These are phyloP conservation scores for Venturia nashicola DNA, from an alignment of 2,329 filamentous ascomycete genomes.

Conservation along the genomic window DNA sequence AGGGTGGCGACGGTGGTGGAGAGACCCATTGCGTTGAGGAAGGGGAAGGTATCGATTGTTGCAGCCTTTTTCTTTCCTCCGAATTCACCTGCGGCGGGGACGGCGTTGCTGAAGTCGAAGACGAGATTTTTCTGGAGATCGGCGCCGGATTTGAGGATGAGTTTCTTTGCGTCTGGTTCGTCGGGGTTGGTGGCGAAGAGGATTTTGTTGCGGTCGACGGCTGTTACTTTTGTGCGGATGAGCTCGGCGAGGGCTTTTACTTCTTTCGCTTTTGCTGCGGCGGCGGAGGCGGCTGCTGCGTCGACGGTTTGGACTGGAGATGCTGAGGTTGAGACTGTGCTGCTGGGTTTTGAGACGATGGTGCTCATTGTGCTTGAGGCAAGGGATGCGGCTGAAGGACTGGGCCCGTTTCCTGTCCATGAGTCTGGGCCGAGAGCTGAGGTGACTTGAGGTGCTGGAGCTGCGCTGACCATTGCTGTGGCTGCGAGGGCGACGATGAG, in stretches of 20 bases:
- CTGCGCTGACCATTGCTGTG: constrained; percentile 4
- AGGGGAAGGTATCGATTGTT: constrained; percentile 27
- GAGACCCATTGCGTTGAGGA: constrained; percentile 27
- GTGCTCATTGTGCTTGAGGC: constrained; percentile 8
- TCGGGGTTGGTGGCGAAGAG: constrained; percentile 18
- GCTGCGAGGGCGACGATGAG: constrained; percentile 6
- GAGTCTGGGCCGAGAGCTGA: constrained; percentile 1
- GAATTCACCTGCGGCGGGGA: constrained; percentile 15
- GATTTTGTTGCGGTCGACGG: constrained; percentile 28
- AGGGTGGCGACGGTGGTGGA: constrained; percentile 27
- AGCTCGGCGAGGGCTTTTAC: constrained; percentile 18
- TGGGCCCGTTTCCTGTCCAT: background rate
- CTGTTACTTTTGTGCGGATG: constrained; percentile 18
- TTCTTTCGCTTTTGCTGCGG: constrained; percentile 14
- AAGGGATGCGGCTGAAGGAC: background rate
- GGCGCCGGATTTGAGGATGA: constrained; percentile 19
- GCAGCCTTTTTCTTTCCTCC: constrained; percentile 14
- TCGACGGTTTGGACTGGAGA: constrained; percentile 10
- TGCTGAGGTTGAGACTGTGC: constrained; percentile 10
- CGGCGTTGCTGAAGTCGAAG: constrained; percentile 44
- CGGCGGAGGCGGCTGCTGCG: background rate
- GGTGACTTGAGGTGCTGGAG: background rate
- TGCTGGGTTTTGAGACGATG: background rate
- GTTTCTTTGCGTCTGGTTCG: background rate
- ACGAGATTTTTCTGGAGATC: constrained; percentile 37